Evolutionary conservation across 306 rosid species (phyloP), one percentile per base, ranked within the genome.

Genomic region (Senna tora): DNA sequence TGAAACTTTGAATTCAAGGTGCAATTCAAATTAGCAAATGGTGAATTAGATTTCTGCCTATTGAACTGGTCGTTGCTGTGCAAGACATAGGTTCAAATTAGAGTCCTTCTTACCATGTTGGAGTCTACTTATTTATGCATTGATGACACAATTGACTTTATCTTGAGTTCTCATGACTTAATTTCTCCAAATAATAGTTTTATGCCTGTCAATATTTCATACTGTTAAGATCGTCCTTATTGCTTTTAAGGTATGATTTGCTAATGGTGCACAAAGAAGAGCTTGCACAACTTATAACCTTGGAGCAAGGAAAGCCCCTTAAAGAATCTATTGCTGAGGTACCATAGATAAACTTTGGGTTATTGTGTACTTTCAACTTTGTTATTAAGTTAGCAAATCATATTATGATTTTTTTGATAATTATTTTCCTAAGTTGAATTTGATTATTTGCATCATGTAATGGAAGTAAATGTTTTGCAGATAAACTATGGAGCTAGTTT

Each of bases 291-390:
- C 95, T 94, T 71, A 88, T 94, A 67, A 94, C 99, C 68, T 88
- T 91, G 87, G 99, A 94, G 89, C 96, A 91, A 85, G 99, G 99
- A 55, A 94, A 94, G 80, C 97, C 99, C 73, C 79, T 94, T 39
- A 87, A 81, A 77, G 99, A 94, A 87, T 86, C 99, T 73, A 10
- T 89, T 66, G 97, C 88, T 28, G 99, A 91, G 99, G 99, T 94
- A 84, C 46, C 22, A 55, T 46, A 67, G 54, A 52, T 68, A 79
- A 53, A 33, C 9, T 60, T 67, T 64, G 72, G 71, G 72, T 66
- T 61, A 28, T 65, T 76, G 59, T 42, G 33, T 63, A 51, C 54
- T 74, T 25, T 25, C 30, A 25, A 25, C 30, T 25, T 78, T 16
- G 39, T 20, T 38, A 65, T 22, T 69, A 17, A 51, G 46, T 15